Percentiles rank a stretch among this genome's conserved stretches.
These are phyloP conservation scores for Amaranthus tricolor DNA, from an alignment of 179 eudicot species.

Conservation along the genomic window DNA sequence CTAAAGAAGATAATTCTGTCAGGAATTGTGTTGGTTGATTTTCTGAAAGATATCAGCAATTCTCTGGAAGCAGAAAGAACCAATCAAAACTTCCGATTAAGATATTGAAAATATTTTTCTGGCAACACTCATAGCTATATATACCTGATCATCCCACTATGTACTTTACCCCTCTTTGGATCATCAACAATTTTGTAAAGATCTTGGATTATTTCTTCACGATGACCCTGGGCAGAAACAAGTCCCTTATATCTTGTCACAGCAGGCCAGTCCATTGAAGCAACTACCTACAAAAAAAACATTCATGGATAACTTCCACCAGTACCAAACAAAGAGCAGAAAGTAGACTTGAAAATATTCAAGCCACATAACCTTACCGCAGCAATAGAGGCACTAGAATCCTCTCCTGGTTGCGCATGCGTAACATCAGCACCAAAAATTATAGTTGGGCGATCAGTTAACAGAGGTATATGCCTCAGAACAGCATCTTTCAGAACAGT, in stretches of 20 bases:
- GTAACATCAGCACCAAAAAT: conserved; percentile 74
- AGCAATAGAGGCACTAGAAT: conserved; percentile 61
- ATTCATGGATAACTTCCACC: not conserved
- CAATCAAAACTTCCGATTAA: not conserved
- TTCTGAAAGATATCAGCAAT: not conserved
- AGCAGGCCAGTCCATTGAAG: conserved; percentile 76
- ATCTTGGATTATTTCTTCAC: conserved; percentile 51
- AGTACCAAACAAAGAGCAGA: not conserved
- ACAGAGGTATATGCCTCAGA: conserved; percentile 19
- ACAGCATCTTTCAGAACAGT: conserved; percentile 27
- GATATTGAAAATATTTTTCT: not conserved
- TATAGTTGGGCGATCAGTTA: conserved; percentile 43
- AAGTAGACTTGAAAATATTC: not conserved
- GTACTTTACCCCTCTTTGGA: too few species aligned
- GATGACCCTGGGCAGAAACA: conserved; percentile 50
- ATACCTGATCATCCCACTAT: too few species aligned
- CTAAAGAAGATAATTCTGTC: conserved; percentile 55
- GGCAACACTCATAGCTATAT: too few species aligned
- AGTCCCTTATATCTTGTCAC: conserved; percentile 46
- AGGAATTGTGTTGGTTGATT: not conserved
- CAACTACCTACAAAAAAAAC: conserved; percentile 30
- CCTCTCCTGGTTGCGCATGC: conserved; percentile 65
- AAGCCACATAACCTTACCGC: conserved; percentile 38
- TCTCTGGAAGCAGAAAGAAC: not conserved
- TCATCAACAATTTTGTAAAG: not conserved